Conservation (phyloP, 2,329 filamentous ascomycete genomes). For the Penicillium sclerotigenum region DNA sequence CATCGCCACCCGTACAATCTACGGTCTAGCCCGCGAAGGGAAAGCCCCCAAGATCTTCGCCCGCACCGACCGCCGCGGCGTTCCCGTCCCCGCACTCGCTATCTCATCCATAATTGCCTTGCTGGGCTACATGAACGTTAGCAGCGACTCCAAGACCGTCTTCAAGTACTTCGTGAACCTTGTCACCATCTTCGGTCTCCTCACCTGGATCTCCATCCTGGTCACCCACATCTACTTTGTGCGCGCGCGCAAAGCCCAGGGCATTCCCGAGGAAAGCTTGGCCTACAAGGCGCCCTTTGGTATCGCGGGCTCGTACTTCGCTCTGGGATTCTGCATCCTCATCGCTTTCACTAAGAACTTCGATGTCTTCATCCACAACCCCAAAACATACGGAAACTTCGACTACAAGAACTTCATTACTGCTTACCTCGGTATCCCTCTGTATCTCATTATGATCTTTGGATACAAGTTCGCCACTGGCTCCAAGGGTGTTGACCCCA, state of each 20-base stretch:
- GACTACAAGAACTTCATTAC: slow-evolving; percentile 76
- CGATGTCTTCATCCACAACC: slow-evolving; percentile 60
- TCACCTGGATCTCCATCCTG: slow-evolving; percentile 67
- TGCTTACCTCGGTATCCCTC: slow-evolving; percentile 71
- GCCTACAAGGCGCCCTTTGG: slow-evolving; percentile 70
- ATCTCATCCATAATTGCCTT: slow-evolving; percentile 61
- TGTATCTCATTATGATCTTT: slow-evolving; percentile 67
- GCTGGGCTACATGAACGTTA: slow-evolving; percentile 66
- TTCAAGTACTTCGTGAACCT: slow-evolving; percentile 67
- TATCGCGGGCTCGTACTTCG: slow-evolving; percentile 64
- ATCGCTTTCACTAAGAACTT: slow-evolving; percentile 83
- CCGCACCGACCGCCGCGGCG: slow-evolving; percentile 66
- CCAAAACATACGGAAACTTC: slow-evolving; percentile 52
- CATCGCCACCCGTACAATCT: slow-evolving; percentile 69
- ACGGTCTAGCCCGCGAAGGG: slow-evolving; percentile 68
- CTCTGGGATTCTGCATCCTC: slow-evolving; percentile 67
- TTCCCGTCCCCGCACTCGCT: slow-evolving; percentile 65
- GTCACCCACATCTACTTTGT: slow-evolving; percentile 67
- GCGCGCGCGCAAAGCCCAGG: slow-evolving; percentile 60
- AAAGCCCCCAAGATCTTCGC: slow-evolving; percentile 70
- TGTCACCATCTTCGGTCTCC: slow-evolving; percentile 63
- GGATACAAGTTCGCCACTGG: slow-evolving; percentile 62
- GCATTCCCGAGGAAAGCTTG: slow-evolving; percentile 53
- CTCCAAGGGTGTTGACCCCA: slow-evolving; percentile 54
- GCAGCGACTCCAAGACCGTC: slow-evolving; percentile 54